A percentile compares a stretch with the other conserved stretches of the same genome.
These are phyloP conservation scores for Metschnikowia lachancei DNA, from an alignment of 805 yeast genomes.

Conservation along the genomic window DNA sequence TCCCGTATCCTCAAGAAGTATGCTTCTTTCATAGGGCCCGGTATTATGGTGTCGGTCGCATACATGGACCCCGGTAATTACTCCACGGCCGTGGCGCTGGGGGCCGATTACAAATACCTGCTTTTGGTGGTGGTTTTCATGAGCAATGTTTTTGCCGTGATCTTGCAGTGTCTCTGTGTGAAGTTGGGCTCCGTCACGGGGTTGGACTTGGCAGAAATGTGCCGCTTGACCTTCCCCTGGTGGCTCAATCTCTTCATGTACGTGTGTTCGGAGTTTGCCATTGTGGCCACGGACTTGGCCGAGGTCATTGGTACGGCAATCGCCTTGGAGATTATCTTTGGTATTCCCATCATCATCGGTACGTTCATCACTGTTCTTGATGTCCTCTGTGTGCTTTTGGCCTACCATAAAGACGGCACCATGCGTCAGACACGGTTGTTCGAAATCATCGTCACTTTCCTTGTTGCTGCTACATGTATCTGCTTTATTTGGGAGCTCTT, in stretches of 20 bases:
- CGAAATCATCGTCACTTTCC: constrained; percentile 67
- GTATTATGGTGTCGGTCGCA: constrained; percentile 83
- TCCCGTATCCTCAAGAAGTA: constrained; percentile 45
- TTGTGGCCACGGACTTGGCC: constrained; percentile 89
- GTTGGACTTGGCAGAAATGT: constrained; percentile 79
- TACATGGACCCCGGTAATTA: constrained; percentile 95
- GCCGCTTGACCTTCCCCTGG: constrained; percentile 65
- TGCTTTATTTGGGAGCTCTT: constrained; percentile 73
- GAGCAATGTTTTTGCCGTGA: constrained; percentile 81
- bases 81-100: constrained; percentile 85
- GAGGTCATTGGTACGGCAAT: constrained; percentile 95
- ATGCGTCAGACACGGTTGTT: constrained; percentile 72
- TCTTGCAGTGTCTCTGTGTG: constrained; percentile 78
- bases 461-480: constrained; percentile 70
- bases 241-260: constrained; percentile 66
- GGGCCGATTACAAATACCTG: constrained; percentile 73
- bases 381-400: constrained; percentile 73
- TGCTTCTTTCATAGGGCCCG: constrained; percentile 77
- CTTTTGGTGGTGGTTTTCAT: constrained; percentile 68
- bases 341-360: constrained; percentile 71
- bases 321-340: constrained; percentile 71
- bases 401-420: constrained; percentile 72
- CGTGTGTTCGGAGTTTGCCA: constrained; percentile 76
- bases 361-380: constrained; percentile 78
- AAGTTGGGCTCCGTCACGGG: constrained; percentile 90